These are phyloP conservation scores for Guillardia theta DNA, from an alignment of 78 protist genomes.

Conservation along the genomic window DNA sequence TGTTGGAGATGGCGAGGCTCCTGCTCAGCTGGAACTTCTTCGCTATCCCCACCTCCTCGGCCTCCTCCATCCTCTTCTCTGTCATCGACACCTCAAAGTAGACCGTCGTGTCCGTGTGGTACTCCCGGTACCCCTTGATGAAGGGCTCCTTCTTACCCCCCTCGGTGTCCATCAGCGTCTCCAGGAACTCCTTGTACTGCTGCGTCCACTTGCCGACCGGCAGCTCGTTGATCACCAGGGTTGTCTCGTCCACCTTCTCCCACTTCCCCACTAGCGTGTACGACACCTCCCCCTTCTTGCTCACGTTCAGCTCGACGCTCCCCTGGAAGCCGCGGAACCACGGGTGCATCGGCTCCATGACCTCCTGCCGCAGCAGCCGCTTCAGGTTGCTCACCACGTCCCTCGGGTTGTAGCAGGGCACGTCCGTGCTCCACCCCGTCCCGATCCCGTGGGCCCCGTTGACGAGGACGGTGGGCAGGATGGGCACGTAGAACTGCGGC, in stretches of 20 bases:
- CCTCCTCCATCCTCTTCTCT: conserved; percentile 20
- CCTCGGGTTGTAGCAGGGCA: conserved; percentile 90
- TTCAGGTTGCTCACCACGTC: conserved; percentile 72
- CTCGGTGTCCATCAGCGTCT: neutral
- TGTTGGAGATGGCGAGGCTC: conserved; percentile 70
- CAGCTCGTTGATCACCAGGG: neutral
- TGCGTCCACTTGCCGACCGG: conserved; percentile 32
- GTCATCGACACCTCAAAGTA: conserved; percentile 39
- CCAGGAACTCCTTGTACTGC: neutral
- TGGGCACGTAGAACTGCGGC: conserved; percentile 92
- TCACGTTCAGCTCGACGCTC: neutral
- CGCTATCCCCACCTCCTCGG: conserved; percentile 48
- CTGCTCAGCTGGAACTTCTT: conserved; percentile 73
- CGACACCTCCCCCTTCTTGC: conserved; percentile 1
- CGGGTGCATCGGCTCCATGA: conserved; percentile 71
- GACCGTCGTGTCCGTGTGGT: conserved; percentile 86
- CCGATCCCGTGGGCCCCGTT: conserved; percentile 98
- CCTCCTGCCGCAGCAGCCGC: conserved; percentile 46
- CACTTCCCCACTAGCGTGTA: neutral
- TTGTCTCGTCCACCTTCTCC: conserved; percentile 74
- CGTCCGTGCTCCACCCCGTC: conserved; percentile 81
- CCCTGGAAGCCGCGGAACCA: conserved; percentile 90
- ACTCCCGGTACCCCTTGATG: conserved; percentile 73
- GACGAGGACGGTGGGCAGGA: conserved; percentile 95
- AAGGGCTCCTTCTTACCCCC: neutral